Evolutionary conservation across 2,329 filamentous ascomycete genomes (phyloP), one percentile per base, ranked within the genome.

Genomic region (Arachnomyces sp.): DNA sequence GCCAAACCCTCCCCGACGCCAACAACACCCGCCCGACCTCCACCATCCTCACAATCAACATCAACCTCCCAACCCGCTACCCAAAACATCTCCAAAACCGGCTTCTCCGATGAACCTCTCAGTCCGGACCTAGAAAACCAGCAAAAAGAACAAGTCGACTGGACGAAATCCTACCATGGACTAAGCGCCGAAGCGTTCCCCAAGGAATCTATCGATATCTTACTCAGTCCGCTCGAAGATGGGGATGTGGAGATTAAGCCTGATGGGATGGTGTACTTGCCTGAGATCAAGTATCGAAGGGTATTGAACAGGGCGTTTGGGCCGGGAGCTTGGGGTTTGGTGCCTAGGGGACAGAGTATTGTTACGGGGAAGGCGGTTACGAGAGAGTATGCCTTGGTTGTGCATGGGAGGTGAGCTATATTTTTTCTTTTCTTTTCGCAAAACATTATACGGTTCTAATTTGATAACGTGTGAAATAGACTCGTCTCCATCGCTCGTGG

Each of bases 211-310:
- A 74, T 77, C 7, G 73, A 78, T 12, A 73, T 86, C 14, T 73
- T 95, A 34, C 75, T 84, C 46, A 71, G 76, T 42, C 79, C 81
- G 2, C 61, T 94, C 9, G 68, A 78, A 39, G 67, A 75, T 0
- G 74, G 81, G 35, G 90, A 96, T 64, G 81, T 98, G 40, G 92
- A 98, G 70, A 84, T 98, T 59, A 98, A 98, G 71, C 90, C 92
- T 25, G 92, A 98, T 67, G 92, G 92, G 28, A 90, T 98, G 52
- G 72, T 96, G 44, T 98, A 96, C 62, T 72, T 98, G 43, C 92
- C 92, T 9, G 92, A 98, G 73, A 96, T 98, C 72, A 95, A 96
- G 69, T 98, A 98, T 68, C 73, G 92, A 33, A 73, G 90, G 47
- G 90, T 94, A 48, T 66, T 98, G 54, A 95, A 96, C 40, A 71